Base-by-base conservation (phyloP, 2,329 filamentous ascomycete species). In the Domatiomyces catenatus region DNA sequence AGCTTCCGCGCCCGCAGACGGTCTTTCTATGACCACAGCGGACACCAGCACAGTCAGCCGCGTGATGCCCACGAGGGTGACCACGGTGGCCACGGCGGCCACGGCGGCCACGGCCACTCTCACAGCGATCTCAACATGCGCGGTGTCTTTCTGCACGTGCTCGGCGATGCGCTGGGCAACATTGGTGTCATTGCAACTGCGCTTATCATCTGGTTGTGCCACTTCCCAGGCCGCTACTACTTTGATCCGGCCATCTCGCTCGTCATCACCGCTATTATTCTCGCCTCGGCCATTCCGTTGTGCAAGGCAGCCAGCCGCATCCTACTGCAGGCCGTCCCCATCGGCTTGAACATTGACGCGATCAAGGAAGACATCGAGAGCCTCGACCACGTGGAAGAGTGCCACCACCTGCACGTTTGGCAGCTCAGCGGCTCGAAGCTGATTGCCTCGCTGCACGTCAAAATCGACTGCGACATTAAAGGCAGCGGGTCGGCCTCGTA, bases 351-450 rank as follows among this genome's bases (percentile, higher is more conserved):
- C 59, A 79, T 95, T 51, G 83, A 89, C 57, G 86, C 96, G 53
- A 90, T 98, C 66, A 85, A 87, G 58, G 83, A 90, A 58, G 92
- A 98, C 64, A 94, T 98, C 49, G 79, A 89, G 63, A 71, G 77
- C 15, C 79, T 98, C 5, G 83, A 84, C 0, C 89, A 89, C 43
- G 84, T 98, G 46, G 73, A 92, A 54, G 87, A 84, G 64, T 94
- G 88, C 63, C 92, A 98, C 68, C 90, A 98, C 65, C 76, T 98
- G 19, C 92, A 98, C 65, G 88, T 98, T 55, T 98, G 92, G 92
- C 90, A 96, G 67, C 77, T 98, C 32, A 94, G 85, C 15, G 90
- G 96, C 64, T 92, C 88, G 48, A 94, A 95, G 71, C 75, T 94
- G 32, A 84, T 98, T 39, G 90, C 92, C 10, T 92, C 85, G 8